A percentile compares a stretch with the other conserved stretches of the same genome.
Conservation (phyloP, 306 rosid genomes). For the Ormosia semicastrata region DNA sequence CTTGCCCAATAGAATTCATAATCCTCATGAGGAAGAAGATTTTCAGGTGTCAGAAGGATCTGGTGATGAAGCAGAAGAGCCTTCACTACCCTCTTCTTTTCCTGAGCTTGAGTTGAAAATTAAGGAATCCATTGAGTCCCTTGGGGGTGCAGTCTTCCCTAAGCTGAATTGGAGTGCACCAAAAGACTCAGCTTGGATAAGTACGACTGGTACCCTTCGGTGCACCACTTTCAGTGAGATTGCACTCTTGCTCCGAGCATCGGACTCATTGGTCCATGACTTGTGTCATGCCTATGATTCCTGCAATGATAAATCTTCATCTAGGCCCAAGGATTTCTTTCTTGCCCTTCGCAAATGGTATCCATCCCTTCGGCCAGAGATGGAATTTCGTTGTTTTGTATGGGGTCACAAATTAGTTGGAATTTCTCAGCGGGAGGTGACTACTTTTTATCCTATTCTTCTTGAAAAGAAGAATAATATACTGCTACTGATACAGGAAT, state of each 20-base stretch:
- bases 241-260: slow-evolving; percentile 62
- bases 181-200: slow-evolving; percentile 83
- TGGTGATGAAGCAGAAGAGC: slow-evolving; percentile 57
- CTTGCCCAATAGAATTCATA: slow-evolving; percentile 68
- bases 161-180: slow-evolving; percentile 93
- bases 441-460: slow-evolving; percentile 66
- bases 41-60: slow-evolving; percentile 67
- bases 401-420: slow-evolving; percentile 46
- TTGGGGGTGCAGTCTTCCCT: slow-evolving; percentile 78
- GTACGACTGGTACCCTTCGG: slow-evolving; percentile 48
- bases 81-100: slow-evolving; percentile 57
- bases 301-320: slow-evolving; percentile 47
- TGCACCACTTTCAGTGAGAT: slow-evolving; percentile 77
- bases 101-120: slow-evolving; percentile 71
- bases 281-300: slow-evolving; percentile 86
- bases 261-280: slow-evolving; percentile 79
- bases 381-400: slow-evolving; percentile 85
- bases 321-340: slow-evolving; percentile 57
- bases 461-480: slow-evolving; percentile 47
- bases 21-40: slow-evolving; percentile 64
- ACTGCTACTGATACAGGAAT: slow-evolving; percentile 34
- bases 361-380: slow-evolving; percentile 56
- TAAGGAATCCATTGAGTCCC: slow-evolving; percentile 61
- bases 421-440: slow-evolving; percentile 74
- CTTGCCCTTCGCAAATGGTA: slow-evolving; percentile 85